These are phyloP conservation scores for Fomitopsis pulvina DNA, from an alignment of 768 basidiomycete species.

Conservation along the genomic window DNA sequence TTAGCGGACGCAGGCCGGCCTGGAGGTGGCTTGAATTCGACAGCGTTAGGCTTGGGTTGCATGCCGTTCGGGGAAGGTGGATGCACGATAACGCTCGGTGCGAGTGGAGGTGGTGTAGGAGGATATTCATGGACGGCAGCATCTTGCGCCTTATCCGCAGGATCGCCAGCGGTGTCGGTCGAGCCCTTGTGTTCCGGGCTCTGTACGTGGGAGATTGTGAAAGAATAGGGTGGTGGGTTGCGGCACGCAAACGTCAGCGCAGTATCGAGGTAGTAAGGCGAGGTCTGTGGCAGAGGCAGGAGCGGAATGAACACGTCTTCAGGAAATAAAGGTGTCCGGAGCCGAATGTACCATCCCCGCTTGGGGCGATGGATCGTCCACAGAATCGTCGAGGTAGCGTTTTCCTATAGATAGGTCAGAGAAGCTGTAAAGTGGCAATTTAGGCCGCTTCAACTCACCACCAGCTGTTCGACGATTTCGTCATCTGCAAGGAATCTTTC, in stretches of 20 bases:
- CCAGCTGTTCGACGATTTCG: slow-evolving; percentile 70
- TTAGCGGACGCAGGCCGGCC: not conserved
- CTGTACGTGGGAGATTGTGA: slow-evolving; percentile 3
- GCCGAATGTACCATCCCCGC: slow-evolving; percentile 80
- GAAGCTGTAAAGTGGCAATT: too few species aligned
- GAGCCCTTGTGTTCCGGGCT: slow-evolving; percentile 9
- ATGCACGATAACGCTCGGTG: slow-evolving; percentile 19
- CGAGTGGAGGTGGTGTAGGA: slow-evolving; percentile 22
- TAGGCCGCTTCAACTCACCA: slow-evolving; percentile 41
- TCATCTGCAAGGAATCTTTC: slow-evolving; percentile 68
- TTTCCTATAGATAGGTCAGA: slow-evolving; percentile 39
- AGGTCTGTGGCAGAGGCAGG: slow-evolving; percentile 24
- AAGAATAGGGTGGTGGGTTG: slow-evolving; percentile 17
- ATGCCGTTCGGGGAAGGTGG: slow-evolving; percentile 25
- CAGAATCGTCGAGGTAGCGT: slow-evolving; percentile 52
- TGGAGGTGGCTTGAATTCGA: slow-evolving; percentile 11
- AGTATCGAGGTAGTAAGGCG: slow-evolving; percentile 24
- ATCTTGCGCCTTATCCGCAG: slow-evolving; percentile 18
- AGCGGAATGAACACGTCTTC: slow-evolving; percentile 35
- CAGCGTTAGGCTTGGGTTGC: slow-evolving; percentile 21
- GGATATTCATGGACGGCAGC: slow-evolving; percentile 30
- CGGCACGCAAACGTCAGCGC: slow-evolving; percentile 31
- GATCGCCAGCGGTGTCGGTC: slow-evolving; percentile 24
- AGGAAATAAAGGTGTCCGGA: slow-evolving; percentile 66
- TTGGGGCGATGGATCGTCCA: slow-evolving; percentile 79